Evolutionary conservation across 2,329 filamentous ascomycete species (phyloP).

Genomic region (Ophiostoma tasmaniense): DNA sequence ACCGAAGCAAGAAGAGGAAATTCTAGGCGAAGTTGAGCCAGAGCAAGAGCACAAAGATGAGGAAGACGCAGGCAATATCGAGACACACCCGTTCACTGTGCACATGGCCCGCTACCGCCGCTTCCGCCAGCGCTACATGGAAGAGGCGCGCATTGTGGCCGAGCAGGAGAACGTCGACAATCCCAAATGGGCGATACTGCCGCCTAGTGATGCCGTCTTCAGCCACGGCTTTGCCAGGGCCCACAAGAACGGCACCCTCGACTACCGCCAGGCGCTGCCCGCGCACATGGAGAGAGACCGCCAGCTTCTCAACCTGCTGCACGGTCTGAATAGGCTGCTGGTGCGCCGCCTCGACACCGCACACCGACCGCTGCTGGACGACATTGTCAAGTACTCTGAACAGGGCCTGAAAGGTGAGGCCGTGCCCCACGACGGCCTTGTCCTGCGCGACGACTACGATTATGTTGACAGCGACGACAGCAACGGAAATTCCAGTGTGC

Average conservation of each 20-base stretch:
- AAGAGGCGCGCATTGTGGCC: conserved; percentile 14
- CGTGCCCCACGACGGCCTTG: neutral
- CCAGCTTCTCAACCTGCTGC: conserved; percentile 25
- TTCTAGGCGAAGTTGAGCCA: too few relatives aligned
- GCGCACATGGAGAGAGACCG: conserved; percentile 23
- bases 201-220: conserved; percentile 18
- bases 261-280: conserved; percentile 18
- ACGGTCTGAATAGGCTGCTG: conserved; percentile 23
- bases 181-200: conserved; percentile 21
- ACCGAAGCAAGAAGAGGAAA: neutral
- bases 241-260: neutral
- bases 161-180: conserved; percentile 8
- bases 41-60: neutral
- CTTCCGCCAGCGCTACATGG: conserved; percentile 17
- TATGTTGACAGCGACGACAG: neutral
- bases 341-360: conserved; percentile 21
- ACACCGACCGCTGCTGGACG: conserved; percentile 26
- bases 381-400: conserved; percentile 18
- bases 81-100: conserved; percentile 19
- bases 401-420: conserved; percentile 9
- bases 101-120: conserved; percentile 18
- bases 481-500: neutral
- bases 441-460: conserved; percentile 17
- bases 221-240: conserved; percentile 18
- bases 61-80: neutral